phyloP scores from a whole-genome alignment of 257 asterid species.

The Capsicum baccatum region DNA sequence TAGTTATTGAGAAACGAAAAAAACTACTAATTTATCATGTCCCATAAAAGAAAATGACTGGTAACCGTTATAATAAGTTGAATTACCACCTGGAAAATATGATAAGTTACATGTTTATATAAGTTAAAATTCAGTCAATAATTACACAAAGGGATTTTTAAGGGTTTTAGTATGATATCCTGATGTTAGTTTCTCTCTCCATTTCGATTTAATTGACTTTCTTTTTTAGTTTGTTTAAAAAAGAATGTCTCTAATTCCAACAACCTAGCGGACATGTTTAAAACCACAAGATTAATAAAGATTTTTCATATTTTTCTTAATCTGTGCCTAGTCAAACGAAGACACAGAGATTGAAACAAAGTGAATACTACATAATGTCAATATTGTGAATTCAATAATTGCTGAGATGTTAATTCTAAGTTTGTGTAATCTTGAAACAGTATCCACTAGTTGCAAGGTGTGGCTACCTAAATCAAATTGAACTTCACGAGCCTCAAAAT shows the following conservation, averaged over 20 bases:
- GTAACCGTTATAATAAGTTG: not conserved
- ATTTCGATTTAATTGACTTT: too few relatives aligned
- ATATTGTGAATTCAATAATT: not conserved
- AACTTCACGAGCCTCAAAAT: slow-evolving; percentile 44
- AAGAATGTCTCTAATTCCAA: too few relatives aligned
- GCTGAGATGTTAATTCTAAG: slow-evolving; percentile 8
- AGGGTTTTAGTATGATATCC: too few relatives aligned
- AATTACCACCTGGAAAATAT: not conserved
- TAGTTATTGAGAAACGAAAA: too few relatives aligned
- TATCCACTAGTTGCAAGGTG: slow-evolving; percentile 69
- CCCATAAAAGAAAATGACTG: not conserved
- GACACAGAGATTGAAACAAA: not conserved
- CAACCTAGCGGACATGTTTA: not conserved
- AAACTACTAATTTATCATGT: not conserved
- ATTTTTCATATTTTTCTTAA: not conserved
- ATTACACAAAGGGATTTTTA: too few relatives aligned
- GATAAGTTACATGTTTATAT: not conserved
- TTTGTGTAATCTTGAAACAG: slow-evolving; percentile 53
- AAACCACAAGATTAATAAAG: not conserved
- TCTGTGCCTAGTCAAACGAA: not conserved
- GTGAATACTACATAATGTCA: not conserved
- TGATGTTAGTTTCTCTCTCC: too few relatives aligned
- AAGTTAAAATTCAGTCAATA: too few relatives aligned
- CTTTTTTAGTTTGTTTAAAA: too few relatives aligned
- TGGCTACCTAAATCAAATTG: slow-evolving; percentile 57